Base-by-base conservation (phyloP, 2,329 filamentous ascomycete species). In the Leptographium radiaticola region DNA sequence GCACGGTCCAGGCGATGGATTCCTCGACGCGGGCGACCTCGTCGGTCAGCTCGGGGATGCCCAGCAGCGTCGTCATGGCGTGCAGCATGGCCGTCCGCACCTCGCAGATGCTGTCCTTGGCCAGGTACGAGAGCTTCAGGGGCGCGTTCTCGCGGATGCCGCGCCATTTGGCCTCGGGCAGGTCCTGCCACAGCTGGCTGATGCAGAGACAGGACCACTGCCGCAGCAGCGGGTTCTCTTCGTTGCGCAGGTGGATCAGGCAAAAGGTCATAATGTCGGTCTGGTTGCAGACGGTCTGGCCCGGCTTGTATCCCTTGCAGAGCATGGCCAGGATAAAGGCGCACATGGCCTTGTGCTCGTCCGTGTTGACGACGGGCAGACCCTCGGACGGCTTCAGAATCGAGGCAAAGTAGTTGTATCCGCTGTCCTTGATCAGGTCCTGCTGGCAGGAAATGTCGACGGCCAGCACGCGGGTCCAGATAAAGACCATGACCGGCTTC, bases 401-500 rank as follows among this genome's bases (percentile, higher is more conserved):
- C 58, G 84, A 85, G 52, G 93, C 89, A 67, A 98, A 98, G 70
- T 98, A 98, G 63, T 89, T 88, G 64, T 95, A 97, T 8, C 93
- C 93, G 62, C 90, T 95, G 65, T 98, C 93, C 69, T 97, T 97
- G 61, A 97, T 81, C 13, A 98, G 74, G 66, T 98, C 93, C 58
- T 84, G 83, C 67, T 98, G 93, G 64, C 93, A 96, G 1, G 87
- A 88, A 56, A 93, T 84, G 64, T 98, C 93, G 7, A 98, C 93
- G 9, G 93, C 93, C 59, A 98, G 80, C 45, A 98, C 89, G 49
- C 93, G 81, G 7, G 93, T 90, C 93, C 93, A 98, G 58, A 98
- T 98, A 68, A 97, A 98, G 6, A 98, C 90, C 93, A 98, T 97
- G 56, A 97, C 90, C 0, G 93, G 91, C 65, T 97, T 97, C 57